Evolutionary conservation across 495 filamentous ascomycete genomes (phyloP).

Genomic region (Penicillium fimorum): DNA sequence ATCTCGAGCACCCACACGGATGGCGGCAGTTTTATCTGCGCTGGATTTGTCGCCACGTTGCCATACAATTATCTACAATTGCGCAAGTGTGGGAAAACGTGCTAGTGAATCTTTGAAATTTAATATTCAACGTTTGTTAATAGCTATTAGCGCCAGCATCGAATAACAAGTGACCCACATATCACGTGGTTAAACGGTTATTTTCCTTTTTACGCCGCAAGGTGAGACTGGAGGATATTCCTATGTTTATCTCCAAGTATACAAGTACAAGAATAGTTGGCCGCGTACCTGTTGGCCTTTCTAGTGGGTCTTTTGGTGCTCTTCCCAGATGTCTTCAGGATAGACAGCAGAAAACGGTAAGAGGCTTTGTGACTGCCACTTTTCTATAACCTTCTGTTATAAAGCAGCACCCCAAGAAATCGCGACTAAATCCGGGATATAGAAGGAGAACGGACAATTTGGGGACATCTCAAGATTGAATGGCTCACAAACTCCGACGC

Average conservation of each 20-base stretch:
- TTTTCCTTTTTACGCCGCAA: neutral
- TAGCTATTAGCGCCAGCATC: neutral
- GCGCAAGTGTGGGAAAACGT: neutral
- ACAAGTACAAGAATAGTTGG: no score
- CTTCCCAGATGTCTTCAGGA: no score
- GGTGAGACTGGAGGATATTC: no score
- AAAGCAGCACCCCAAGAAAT: neutral
- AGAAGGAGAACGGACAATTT: neutral
- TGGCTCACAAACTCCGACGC: constrained; percentile 1
- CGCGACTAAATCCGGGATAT: neutral
- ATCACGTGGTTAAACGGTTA: neutral
- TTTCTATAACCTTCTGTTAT: no score
- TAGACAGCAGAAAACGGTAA: no score
- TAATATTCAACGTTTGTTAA: no score
- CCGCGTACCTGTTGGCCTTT: no score
- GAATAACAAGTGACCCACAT: neutral
- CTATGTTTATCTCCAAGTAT: no score
- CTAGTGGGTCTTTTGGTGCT: no score
- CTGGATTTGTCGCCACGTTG: neutral
- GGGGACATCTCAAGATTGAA: neutral
- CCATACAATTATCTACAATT: neutral
- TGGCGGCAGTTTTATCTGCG: neutral
- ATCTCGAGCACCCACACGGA: neutral
- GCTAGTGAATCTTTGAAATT: neutral
- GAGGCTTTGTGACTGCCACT: no score